Conservation (phyloP, 2,329 filamentous ascomycete species). For the Neurospora crassa region DNA sequence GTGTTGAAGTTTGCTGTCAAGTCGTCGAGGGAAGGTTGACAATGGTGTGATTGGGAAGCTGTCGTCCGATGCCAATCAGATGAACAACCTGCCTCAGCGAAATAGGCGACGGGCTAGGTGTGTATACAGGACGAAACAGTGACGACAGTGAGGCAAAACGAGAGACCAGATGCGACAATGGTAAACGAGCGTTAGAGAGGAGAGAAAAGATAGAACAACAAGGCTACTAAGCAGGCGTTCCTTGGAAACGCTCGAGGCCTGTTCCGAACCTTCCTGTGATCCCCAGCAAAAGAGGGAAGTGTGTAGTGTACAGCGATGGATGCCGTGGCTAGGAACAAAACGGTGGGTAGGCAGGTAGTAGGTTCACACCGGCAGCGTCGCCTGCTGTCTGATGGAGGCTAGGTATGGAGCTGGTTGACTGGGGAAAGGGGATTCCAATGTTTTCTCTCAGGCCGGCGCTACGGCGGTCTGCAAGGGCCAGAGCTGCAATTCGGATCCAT, state of each 20-base stretch:
- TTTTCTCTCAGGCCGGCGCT: constrained; percentile 13
- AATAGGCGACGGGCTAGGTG: background rate
- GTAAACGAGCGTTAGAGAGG: constrained; percentile 20
- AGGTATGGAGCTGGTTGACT: constrained; percentile 1
- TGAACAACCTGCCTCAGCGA: background rate
- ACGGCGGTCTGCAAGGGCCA: constrained; percentile 13
- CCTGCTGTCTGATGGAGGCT: constrained; percentile 2
- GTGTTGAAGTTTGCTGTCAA: background rate
- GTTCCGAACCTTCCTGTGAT: constrained; percentile 6
- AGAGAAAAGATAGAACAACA: constrained; percentile 8
- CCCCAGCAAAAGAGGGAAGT: constrained; percentile 3
- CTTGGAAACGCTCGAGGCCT: constrained; percentile 1
- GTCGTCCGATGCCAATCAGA: background rate
- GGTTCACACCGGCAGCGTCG: constrained; percentile 3
- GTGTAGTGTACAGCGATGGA: constrained; percentile 2
- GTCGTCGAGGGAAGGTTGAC: background rate
- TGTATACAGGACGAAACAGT: constrained; percentile 1
- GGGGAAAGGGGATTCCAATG: constrained; percentile 13
- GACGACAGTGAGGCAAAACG: constrained; percentile 10
- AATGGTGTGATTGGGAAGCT: background rate
- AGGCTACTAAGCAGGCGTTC: constrained; percentile 7
- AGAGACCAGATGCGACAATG: constrained; percentile 11
- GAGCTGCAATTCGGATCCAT: constrained; percentile 11
- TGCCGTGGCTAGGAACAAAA: background rate
- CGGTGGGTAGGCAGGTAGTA: background rate